Conservation (phyloP, 805 yeast species). For the Pichia sporocuriosa region DNA sequence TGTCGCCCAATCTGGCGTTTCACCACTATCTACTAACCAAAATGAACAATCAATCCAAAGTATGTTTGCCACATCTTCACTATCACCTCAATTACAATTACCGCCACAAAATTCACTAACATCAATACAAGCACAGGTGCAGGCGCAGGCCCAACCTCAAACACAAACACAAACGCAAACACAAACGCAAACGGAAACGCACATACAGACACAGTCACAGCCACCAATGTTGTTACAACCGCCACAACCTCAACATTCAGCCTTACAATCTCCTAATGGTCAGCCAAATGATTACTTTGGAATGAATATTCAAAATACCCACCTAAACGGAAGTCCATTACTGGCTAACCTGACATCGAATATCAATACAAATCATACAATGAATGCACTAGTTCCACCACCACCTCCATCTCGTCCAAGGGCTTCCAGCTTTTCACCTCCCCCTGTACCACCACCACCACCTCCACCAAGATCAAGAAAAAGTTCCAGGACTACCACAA, state of each 20-base stretch:
- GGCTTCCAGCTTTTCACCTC: constrained; percentile 14
- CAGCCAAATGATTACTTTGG: constrained; percentile 7
- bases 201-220: neutral
- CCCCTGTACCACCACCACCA: constrained; percentile 27
- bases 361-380: neutral
- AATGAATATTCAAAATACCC: neutral
- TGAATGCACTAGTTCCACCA: constrained; percentile 2
- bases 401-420: constrained; percentile 25
- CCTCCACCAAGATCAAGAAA: constrained; percentile 26
- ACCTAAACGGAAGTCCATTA: constrained; percentile 2
- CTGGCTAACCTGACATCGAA: neutral
- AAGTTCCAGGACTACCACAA: constrained; percentile 18
- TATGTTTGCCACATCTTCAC: neutral
- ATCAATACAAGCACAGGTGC: no score
- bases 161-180: neutral
- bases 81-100: neutral
- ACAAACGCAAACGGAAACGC: no score
- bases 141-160: no score
- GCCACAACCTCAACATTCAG: constrained; percentile 5
- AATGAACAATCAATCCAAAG: neutral
- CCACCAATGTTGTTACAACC: neutral
- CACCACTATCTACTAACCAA: neutral
- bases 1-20: no score
- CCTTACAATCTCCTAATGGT: constrained; percentile 5
- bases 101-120: neutral